Evolutionary conservation across 495 filamentous ascomycete genomes (phyloP).

Genomic region (Choiromyces venosus): DNA sequence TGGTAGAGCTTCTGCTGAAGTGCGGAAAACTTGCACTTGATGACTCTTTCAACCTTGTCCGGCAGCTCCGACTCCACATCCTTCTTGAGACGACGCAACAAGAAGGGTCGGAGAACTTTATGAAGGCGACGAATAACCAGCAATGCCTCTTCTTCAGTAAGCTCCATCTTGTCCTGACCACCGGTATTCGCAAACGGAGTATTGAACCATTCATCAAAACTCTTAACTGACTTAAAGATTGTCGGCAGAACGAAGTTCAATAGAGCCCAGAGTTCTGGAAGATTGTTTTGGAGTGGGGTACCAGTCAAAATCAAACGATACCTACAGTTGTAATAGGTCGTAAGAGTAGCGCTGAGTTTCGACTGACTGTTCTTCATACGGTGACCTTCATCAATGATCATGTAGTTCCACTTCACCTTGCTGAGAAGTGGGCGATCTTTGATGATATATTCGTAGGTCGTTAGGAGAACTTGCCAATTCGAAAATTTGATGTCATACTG

Average conservation of each 20-base stretch:
- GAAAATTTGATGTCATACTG: conserved; percentile 91
- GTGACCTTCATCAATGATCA: conserved; percentile 99
- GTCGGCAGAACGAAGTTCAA: conserved; percentile 97
- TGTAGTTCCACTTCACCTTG: conserved; percentile 98
- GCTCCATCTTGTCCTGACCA: conserved; percentile 94
- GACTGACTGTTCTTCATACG: conserved; percentile 99
- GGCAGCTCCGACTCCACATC: conserved; percentile 98
- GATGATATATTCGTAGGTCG: conserved; percentile 99
- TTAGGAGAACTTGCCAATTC: conserved; percentile 90
- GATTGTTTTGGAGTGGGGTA: conserved; percentile 94
- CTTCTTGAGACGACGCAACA: conserved; percentile 96
- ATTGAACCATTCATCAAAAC: conserved; percentile 99
- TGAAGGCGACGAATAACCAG: conserved; percentile 97
- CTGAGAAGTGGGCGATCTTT: conserved; percentile 90
- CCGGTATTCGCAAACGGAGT: conserved; percentile 98
- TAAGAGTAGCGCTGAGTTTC: conserved; percentile 89
- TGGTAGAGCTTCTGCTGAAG: conserved; percentile 90
- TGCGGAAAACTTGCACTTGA: conserved; percentile 97
- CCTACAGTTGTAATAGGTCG: conserved; percentile 86
- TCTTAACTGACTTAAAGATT: conserved; percentile 99
- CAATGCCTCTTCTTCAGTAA: conserved; percentile 98
- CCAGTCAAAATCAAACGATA: conserved; percentile 96
- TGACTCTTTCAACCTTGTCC: conserved; percentile 96
- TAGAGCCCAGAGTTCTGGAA: conserved; percentile 92
- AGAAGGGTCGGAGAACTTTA: conserved; percentile 94